Conservation (phyloP, 2,329 filamentous ascomycete species). For the Didymella segeticola region DNA sequence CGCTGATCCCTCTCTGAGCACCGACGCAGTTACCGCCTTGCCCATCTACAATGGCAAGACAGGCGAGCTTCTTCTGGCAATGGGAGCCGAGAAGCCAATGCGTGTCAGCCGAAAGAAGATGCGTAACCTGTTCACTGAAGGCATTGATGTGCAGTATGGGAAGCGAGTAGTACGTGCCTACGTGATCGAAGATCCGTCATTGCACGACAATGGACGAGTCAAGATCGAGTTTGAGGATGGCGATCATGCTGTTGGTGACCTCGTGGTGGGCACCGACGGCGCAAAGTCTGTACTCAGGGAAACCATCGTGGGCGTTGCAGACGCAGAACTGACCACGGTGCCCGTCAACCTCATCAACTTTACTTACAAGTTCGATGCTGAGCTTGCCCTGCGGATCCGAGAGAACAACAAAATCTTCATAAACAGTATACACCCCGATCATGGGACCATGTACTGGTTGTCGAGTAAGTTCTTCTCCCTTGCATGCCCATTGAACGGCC, state of each 20-base stretch:
- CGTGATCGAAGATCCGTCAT: constrained; percentile 12
- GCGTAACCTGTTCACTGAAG: constrained; percentile 31
- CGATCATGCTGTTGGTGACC: constrained; percentile 22
- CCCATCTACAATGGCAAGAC: constrained; percentile 36
- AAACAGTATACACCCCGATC: constrained; percentile 32
- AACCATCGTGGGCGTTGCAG: constrained; percentile 23
- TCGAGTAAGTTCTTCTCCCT: constrained; percentile 24
- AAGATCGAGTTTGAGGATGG: constrained; percentile 30
- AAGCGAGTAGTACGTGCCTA: constrained; percentile 22
- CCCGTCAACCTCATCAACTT: constrained; percentile 36
- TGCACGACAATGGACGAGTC: constrained; percentile 21
- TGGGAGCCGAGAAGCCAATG: constrained; percentile 28
- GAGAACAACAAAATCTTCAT: constrained; percentile 27
- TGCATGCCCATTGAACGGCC: constrained; percentile 3
- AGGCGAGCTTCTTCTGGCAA: constrained; percentile 31
- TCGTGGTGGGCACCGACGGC: constrained; percentile 32
- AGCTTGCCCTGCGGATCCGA: constrained; percentile 23
- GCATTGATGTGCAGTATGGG: constrained; percentile 30
- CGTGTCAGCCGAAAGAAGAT: constrained; percentile 32
- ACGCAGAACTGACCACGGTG: constrained; percentile 23
- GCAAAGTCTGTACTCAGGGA: constrained; percentile 26
- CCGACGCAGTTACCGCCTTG: constrained; percentile 28
- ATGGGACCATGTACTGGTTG: constrained; percentile 34
- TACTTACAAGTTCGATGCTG: constrained; percentile 19
- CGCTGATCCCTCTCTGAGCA: constrained; percentile 24